Evolutionary conservation across 306 rosid species (phyloP), one percentile per base, ranked within the genome.

Genomic region (Rosa multiflora): DNA sequence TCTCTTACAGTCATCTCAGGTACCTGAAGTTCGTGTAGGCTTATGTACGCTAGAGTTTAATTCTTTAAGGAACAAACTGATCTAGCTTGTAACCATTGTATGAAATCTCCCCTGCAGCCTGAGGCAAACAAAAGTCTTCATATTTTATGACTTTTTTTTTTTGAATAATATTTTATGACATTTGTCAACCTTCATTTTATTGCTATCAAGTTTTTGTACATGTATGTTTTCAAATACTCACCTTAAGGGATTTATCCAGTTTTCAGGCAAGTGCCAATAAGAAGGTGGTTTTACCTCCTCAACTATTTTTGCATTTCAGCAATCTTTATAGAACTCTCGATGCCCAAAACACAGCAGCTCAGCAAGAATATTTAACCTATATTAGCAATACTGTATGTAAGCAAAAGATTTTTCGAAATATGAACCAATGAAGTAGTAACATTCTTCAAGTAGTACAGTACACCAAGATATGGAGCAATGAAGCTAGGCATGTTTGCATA

Each of bases 251-350:
- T 75, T 80, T 73, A 74, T 82, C 67, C 18, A 77, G 64, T 42
- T 82, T 84, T 70, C 82, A 81, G 1, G 89, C 84, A 4, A 88
- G 81, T 2, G 85, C 87, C 75, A 84, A 67, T 40, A 86, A 71
- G 46, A 86, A 81, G 52, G 87, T 78, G 63, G 89, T 83, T 79
- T 88, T 88, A 1, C 91, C 89, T 93, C 99, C 82, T 91, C 98
- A 78, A 93, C 91, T 61, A 92, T 96, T 88, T 89, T 87, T 74
- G 98, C 99, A 88, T 96, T 96, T 98, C 99, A 96, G 98, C 99
- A 96, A 80, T 91, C 98, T 82, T 90, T 89, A 87, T 96, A 96
- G 80, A 96, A 96, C 79, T 90, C 98, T 17, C 99, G 93, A 78
- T 96, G 98, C 83, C 99, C 99, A 91, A 96, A 96, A 14, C 87